Percentiles rank a stretch among this genome's conserved stretches.
Evolutionary conservation across 169 alveolate species (phyloP).

Genomic region (Pseudocohnilembus persalinus): DNA sequence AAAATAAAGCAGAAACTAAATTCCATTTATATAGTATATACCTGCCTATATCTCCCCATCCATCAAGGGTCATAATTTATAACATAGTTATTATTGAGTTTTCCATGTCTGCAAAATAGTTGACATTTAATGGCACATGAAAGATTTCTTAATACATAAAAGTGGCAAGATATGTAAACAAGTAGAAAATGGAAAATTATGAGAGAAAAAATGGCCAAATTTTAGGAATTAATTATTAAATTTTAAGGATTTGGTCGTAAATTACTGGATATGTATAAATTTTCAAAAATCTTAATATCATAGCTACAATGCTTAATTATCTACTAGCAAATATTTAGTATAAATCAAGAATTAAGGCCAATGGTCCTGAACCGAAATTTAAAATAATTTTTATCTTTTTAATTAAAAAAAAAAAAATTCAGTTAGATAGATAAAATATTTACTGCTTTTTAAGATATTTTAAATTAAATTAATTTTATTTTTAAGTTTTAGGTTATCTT

Average conservation of each 20-base stretch:
- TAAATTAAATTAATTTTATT: no score
- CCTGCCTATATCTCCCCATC: constrained; percentile 29
- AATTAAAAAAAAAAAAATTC: no score
- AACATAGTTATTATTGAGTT: constrained; percentile 9
- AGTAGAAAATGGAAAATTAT: constrained; percentile 9
- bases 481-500: no score
- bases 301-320: constrained; percentile 5
- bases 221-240: background rate
- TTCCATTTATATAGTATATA: background rate
- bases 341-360: no score
- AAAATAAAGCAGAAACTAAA: constrained; percentile 3
- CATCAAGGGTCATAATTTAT: constrained; percentile 21
- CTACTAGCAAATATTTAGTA: no score
- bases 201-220: constrained; percentile 1
- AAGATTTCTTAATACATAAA: constrained; percentile 8
- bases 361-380: no score
- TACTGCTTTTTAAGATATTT: no score
- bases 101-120: constrained; percentile 6
- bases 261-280: background rate
- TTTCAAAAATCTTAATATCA: constrained; percentile 3
- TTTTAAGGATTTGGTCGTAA: background rate
- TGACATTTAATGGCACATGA: background rate
- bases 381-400: no score
- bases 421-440: no score
- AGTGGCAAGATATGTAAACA: constrained; percentile 25